phyloP scores from a whole-genome alignment of 176 grass and related monocot species.

The Melocanna baccifera region DNA sequence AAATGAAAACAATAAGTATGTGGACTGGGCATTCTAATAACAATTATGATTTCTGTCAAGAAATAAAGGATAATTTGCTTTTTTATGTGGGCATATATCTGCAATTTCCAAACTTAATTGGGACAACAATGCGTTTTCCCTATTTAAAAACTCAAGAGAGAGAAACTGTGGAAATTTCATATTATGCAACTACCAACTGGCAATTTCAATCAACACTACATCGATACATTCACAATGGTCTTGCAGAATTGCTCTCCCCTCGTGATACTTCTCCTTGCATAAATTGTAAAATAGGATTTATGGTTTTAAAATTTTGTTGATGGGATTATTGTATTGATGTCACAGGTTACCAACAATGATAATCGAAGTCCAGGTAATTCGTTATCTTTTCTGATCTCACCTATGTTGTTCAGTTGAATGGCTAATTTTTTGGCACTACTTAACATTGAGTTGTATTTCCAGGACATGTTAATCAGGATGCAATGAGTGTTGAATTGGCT shows the following conservation, averaged over 20 bases:
- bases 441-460: slow-evolving; percentile 33
- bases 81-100: neutral
- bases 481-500: slow-evolving; percentile 56
- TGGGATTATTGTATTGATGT: slow-evolving; percentile 33
- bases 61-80: neutral
- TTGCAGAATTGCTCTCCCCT: neutral
- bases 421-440: slow-evolving; percentile 4
- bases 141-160: neutral
- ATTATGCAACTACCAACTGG: neutral
- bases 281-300: slow-evolving; percentile 15
- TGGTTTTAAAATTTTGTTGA: slow-evolving; percentile 25
- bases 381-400: neutral
- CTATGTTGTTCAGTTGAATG: neutral
- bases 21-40: neutral
- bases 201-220: neutral
- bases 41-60: neutral
- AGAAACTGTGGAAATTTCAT: neutral
- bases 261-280: slow-evolving; percentile 3
- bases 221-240: neutral
- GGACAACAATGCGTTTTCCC: neutral
- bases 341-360: slow-evolving; percentile 59
- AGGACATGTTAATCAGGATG: slow-evolving; percentile 68
- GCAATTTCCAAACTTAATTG: neutral
- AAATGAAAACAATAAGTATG: neutral
- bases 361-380: slow-evolving; percentile 66